These are phyloP conservation scores for Ustilago vetiveriae DNA, from an alignment of 1,284 basidiomycete species.

Conservation along the genomic window DNA sequence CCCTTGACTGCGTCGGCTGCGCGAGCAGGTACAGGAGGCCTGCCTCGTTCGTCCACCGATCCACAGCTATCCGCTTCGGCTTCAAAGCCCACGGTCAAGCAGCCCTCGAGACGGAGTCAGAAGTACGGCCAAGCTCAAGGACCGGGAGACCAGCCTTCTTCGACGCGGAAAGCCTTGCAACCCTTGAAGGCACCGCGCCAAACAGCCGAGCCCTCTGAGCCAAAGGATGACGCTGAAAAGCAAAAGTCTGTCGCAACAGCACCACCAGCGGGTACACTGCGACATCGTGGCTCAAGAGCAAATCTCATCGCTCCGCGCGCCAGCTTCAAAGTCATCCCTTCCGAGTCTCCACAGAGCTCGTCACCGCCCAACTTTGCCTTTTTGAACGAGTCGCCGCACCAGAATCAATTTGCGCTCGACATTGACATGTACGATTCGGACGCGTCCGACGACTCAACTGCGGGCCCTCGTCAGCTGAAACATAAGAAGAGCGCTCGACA, in stretches of 20 bases:
- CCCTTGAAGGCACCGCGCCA: constrained; percentile 17
- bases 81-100: constrained; percentile 23
- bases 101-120: constrained; percentile 5
- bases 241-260: not conserved
- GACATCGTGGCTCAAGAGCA: constrained; percentile 12
- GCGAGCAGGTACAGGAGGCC: constrained; percentile 2
- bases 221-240: not conserved
- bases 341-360: constrained; percentile 14
- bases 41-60: constrained; percentile 43
- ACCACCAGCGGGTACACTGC: constrained; percentile 8
- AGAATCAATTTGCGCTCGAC: constrained; percentile 23
- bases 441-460: constrained; percentile 23
- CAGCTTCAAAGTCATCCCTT: constrained; percentile 17
- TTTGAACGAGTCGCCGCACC: constrained; percentile 14
- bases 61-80: constrained; percentile 38
- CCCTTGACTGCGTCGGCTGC: constrained; percentile 9
- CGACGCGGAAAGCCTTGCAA: constrained; percentile 19
- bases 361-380: constrained; percentile 1
- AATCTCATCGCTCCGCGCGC: constrained; percentile 25
- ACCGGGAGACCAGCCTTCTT: not conserved
- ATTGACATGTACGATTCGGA: constrained; percentile 48
- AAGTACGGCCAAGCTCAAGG: not conserved
- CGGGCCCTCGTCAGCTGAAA: constrained; percentile 12
- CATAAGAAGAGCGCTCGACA: constrained; percentile 55
- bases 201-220: not conserved